Evolutionary conservation across 768 basidiomycete species (phyloP).

Genomic region (Pluteus cervinus): DNA sequence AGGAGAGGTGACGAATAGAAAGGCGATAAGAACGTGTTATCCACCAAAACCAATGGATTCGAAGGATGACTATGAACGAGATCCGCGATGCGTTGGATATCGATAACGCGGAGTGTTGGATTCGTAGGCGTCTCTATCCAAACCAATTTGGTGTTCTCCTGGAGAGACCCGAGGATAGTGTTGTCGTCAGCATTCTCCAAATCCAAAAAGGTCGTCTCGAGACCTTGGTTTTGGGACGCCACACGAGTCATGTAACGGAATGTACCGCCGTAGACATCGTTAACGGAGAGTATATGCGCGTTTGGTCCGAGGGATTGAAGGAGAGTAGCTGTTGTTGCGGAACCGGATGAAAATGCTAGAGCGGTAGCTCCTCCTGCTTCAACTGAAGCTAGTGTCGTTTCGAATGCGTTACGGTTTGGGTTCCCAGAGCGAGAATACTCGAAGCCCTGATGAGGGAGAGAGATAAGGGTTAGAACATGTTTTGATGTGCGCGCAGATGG

Average conservation of each 20-base stretch:
- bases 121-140: slow-evolving; percentile 98
- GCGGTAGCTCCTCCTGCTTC: slow-evolving; percentile 70
- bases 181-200: slow-evolving; percentile 66
- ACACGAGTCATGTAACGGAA: slow-evolving; percentile 78
- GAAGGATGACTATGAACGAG: slow-evolving; percentile 60
- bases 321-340: slow-evolving; percentile 79
- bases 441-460: slow-evolving; percentile 47
- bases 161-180: slow-evolving; percentile 56
- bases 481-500: no score
- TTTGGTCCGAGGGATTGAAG: slow-evolving; percentile 67
- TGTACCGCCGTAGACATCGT: slow-evolving; percentile 94
- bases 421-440: slow-evolving; percentile 91
- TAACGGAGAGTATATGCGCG: slow-evolving; percentile 81
- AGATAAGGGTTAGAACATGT: neutral
- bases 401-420: slow-evolving; percentile 80
- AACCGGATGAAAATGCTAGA: slow-evolving; percentile 82
- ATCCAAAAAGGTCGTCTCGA: slow-evolving; percentile 77
- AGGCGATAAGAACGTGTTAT: slow-evolving; percentile 93
- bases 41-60: slow-evolving; percentile 77
- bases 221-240: slow-evolving; percentile 50
- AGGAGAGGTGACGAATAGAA: slow-evolving; percentile 87
- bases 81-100: slow-evolving; percentile 64
- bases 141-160: slow-evolving; percentile 81
- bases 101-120: slow-evolving; percentile 84
- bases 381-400: slow-evolving; percentile 69